A percentile compares a stretch with the other conserved stretches of the same genome.
These are phyloP conservation scores for Aspergillus heteromorphus DNA, from an alignment of 495 filamentous ascomycete species.

Conservation along the genomic window DNA sequence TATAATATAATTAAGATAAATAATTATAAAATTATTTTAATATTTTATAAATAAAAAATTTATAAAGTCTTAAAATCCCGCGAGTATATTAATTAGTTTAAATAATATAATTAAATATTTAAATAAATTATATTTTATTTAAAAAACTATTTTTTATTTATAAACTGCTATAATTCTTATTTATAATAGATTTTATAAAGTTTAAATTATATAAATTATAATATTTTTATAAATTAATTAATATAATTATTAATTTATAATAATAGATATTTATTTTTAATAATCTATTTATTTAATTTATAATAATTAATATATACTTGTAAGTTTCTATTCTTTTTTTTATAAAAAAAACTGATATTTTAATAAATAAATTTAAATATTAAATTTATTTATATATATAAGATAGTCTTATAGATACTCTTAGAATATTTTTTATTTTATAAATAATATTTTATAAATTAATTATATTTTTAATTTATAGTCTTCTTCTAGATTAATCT, in stretches of 20 bases:
- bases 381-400: too few species aligned
- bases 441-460: neutral
- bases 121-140: neutral
- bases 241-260: constrained; percentile 4
- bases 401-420: too few species aligned
- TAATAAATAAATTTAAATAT: too few species aligned
- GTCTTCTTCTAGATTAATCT: too few species aligned
- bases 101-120: neutral
- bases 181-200: neutral
- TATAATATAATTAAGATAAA: neutral
- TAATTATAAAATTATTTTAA: neutral
- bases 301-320: neutral
- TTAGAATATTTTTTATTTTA: too few species aligned
- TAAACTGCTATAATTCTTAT: neutral
- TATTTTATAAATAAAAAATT: neutral
- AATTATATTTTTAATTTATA: too few species aligned
- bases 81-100: too few species aligned
- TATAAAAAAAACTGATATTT: too few species aligned
- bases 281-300: neutral
- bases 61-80: too few species aligned
- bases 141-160: neutral
- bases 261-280: neutral
- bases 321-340: too few species aligned
- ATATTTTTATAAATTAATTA: neutral
- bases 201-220: neutral